Conservation (phyloP, 2,329 filamentous ascomycete genomes). For the Beauveria scarabaeidicola region DNA sequence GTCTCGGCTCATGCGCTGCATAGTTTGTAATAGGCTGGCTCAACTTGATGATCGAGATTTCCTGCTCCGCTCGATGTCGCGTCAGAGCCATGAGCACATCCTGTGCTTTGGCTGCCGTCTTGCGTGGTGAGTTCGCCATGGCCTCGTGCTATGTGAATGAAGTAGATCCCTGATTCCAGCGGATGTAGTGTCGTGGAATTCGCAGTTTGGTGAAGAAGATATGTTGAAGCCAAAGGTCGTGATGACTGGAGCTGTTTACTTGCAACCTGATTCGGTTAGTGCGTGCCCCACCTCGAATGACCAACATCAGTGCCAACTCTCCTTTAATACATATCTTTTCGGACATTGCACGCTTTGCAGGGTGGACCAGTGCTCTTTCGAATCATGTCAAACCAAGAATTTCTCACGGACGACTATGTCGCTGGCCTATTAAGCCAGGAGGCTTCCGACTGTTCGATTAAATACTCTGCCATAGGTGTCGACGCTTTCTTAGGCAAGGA, state of each 20-base stretch:
- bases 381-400: constrained; percentile 36
- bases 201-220: neutral
- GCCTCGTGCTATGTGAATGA: neutral
- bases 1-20: constrained; percentile 28
- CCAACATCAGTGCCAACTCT: neutral
- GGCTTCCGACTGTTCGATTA: constrained; percentile 63
- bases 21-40: constrained; percentile 63
- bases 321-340: neutral
- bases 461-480: constrained; percentile 66
- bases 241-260: constrained; percentile 29
- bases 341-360: neutral
- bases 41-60: constrained; percentile 67
- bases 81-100: constrained; percentile 41
- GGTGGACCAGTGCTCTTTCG: neutral
- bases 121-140: constrained; percentile 19
- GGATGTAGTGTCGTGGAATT: too few species aligned
- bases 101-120: constrained; percentile 20
- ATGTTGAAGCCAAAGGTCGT: neutral
- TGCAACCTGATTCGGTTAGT: constrained; percentile 23
- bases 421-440: constrained; percentile 72
- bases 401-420: constrained; percentile 68
- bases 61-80: constrained; percentile 46
- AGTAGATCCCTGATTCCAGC: neutral
- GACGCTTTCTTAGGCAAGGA: constrained; percentile 45
- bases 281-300: neutral